phyloP scores from a whole-genome alignment of 2,329 filamentous ascomycete species.

The Stagonosporopsis vannaccii region DNA sequence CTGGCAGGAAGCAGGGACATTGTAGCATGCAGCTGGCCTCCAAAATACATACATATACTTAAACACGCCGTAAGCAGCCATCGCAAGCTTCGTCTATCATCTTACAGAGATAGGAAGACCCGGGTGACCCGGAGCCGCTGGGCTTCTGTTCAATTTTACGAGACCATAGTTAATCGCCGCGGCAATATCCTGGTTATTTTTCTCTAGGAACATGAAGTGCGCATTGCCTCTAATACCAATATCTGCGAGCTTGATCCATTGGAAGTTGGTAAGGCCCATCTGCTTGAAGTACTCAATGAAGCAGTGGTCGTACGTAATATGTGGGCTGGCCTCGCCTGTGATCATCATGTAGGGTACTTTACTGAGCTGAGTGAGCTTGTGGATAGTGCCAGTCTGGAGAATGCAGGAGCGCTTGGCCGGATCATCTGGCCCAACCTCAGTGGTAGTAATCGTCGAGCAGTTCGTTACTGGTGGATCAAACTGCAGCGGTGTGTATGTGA shows the following conservation, averaged over 20 bases:
- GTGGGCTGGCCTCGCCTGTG: conserved; percentile 40
- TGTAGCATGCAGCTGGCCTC: too few species aligned
- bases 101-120: conserved; percentile 1
- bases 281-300: conserved; percentile 36
- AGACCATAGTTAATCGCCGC: conserved; percentile 22
- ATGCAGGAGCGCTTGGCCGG: conserved; percentile 25
- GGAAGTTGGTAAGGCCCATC: conserved; percentile 54
- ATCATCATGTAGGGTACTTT: conserved; percentile 42
- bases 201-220: conserved; percentile 63
- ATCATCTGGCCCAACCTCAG: conserved; percentile 20
- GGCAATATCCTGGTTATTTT: conserved; percentile 58
- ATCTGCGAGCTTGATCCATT: conserved; percentile 56
- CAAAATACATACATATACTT: too few species aligned
- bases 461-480: conserved; percentile 25
- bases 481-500: conserved; percentile 27
- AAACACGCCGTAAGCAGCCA: too few species aligned
- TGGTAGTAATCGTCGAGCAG: conserved; percentile 24
- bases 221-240: conserved; percentile 61
- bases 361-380: conserved; percentile 27
- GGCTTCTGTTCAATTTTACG: background rate
- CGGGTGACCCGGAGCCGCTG: conserved; percentile 14
- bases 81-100: background rate
- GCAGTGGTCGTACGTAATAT: conserved; percentile 46
- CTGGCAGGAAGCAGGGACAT: too few species aligned
- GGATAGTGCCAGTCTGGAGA: conserved; percentile 26